These are phyloP conservation scores for Apiospora kogelbergensis DNA, from an alignment of 2,329 filamentous ascomycete genomes.

Conservation along the genomic window DNA sequence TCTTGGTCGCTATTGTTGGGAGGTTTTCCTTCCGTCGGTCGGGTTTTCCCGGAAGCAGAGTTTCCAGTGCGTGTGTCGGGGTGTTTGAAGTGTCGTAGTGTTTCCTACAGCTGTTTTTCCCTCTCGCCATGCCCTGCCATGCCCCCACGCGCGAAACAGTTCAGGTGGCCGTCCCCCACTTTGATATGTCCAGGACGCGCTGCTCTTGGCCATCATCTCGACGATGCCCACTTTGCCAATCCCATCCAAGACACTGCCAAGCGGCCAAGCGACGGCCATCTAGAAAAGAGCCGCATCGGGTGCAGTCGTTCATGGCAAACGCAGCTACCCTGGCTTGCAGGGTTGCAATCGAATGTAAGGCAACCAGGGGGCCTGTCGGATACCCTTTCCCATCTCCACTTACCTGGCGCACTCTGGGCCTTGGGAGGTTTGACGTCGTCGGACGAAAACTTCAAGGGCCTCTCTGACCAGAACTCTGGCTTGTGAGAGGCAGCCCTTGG, in stretches of 20 bases:
- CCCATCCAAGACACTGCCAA: neutral
- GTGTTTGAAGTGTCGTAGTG: constrained; percentile 4
- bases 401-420: neutral
- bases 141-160: constrained; percentile 3
- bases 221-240: neutral
- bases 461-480: no score
- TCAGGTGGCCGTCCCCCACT: neutral
- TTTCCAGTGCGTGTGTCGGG: neutral
- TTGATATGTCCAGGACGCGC: neutral
- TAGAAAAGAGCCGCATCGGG: neutral
- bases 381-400: neutral
- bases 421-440: constrained; percentile 4
- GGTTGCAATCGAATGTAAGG: neutral
- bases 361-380: no score
- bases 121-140: neutral
- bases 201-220: neutral
- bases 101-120: neutral
- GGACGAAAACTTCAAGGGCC: neutral
- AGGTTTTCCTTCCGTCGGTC: neutral
- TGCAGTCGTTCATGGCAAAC: neutral
- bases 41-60: constrained; percentile 4
- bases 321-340: neutral
- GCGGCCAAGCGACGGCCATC: neutral
- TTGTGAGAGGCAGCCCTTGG: neutral
- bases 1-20: no score